These are phyloP conservation scores for Pseudozyma flocculosa DNA, from an alignment of 1,284 basidiomycete genomes.

Conservation along the genomic window DNA sequence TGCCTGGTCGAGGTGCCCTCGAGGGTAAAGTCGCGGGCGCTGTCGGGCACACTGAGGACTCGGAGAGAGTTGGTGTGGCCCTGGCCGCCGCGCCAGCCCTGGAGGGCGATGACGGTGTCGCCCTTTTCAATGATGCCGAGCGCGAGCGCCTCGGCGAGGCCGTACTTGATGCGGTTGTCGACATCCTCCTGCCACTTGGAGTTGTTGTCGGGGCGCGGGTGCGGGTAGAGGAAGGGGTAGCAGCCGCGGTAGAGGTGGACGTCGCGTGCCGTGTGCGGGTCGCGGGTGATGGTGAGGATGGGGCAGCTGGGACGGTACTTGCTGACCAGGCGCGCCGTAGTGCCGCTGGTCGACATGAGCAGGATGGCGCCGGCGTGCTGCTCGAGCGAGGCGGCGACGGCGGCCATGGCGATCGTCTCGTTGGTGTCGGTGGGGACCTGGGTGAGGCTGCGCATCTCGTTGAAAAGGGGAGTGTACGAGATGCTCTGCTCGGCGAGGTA, in stretches of 20 bases:
- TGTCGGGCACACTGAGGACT: conserved; percentile 48
- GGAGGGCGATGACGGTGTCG: conserved; percentile 87
- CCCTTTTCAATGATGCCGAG: conserved; percentile 88
- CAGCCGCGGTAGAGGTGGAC: conserved; percentile 95
- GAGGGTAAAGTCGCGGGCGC: conserved; percentile 50
- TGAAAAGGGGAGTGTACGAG: conserved; percentile 56
- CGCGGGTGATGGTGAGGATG: conserved; percentile 88
- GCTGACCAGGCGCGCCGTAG: conserved; percentile 91
- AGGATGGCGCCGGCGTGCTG: conserved; percentile 67
- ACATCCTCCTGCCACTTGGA: conserved; percentile 98
- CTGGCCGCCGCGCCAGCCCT: conserved; percentile 97
- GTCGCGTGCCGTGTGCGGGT: conserved; percentile 91
- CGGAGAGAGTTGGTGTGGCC: conserved; percentile 70
- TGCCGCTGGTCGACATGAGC: conserved; percentile 87
- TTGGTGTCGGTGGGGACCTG: conserved; percentile 54
- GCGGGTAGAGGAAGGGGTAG: conserved; percentile 95
- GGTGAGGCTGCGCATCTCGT: conserved; percentile 62
- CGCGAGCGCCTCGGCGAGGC: conserved; percentile 80
- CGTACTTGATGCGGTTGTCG: conserved; percentile 66
- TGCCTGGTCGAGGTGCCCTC: conserved; percentile 40
- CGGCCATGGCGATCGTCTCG: conserved; percentile 57
- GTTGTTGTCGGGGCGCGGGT: conserved; percentile 77
- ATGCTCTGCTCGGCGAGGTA: conserved; percentile 56
- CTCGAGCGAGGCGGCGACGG: conserved; percentile 55
- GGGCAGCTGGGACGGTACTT: conserved; percentile 94